Conservation (phyloP, 192 early-diverging fungal species). For the Mortierella claussenii region DNA sequence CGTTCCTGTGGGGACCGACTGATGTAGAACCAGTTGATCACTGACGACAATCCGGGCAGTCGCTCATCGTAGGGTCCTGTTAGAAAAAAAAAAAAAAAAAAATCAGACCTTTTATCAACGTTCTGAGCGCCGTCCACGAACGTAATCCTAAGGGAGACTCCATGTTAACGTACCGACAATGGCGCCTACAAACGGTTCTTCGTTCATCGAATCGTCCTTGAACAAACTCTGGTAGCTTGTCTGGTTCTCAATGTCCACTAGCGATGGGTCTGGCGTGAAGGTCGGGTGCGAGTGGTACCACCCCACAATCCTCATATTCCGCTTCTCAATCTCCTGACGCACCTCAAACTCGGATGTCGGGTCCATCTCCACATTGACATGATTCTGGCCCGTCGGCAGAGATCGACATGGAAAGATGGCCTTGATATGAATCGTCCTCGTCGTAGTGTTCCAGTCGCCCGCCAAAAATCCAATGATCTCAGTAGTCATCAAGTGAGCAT, state of each 20-base stretch:
- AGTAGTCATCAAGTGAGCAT: constrained; percentile 88
- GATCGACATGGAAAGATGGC: constrained; percentile 83
- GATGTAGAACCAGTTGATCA: constrained; percentile 91
- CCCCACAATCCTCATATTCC: constrained; percentile 83
- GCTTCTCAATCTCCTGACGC: constrained; percentile 75
- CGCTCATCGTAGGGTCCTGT: constrained; percentile 85
- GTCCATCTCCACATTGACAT: constrained; percentile 91
- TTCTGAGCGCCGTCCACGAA: too few species aligned
- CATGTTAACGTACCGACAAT: constrained; percentile 73
- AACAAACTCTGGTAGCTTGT: constrained; percentile 85
- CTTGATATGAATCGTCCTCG: constrained; percentile 61
- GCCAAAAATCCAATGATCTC: constrained; percentile 93
- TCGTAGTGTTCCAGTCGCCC: constrained; percentile 73
- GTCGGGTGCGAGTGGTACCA: constrained; percentile 97
- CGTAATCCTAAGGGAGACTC: background rate
- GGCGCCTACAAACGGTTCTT: constrained; percentile 89
- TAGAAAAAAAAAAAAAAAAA: background rate
- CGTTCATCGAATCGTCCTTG: constrained; percentile 62
- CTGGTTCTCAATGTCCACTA: constrained; percentile 93
- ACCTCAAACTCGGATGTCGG: constrained; percentile 82
- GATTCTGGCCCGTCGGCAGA: constrained; percentile 73
- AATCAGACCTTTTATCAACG: too few species aligned
- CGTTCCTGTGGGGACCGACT: constrained; percentile 62
- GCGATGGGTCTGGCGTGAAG: constrained; percentile 86
- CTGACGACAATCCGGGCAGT: constrained; percentile 78